phyloP scores from a whole-genome alignment of 352 stramenopile genomes.

The Globisporangium viniferum region DNA sequence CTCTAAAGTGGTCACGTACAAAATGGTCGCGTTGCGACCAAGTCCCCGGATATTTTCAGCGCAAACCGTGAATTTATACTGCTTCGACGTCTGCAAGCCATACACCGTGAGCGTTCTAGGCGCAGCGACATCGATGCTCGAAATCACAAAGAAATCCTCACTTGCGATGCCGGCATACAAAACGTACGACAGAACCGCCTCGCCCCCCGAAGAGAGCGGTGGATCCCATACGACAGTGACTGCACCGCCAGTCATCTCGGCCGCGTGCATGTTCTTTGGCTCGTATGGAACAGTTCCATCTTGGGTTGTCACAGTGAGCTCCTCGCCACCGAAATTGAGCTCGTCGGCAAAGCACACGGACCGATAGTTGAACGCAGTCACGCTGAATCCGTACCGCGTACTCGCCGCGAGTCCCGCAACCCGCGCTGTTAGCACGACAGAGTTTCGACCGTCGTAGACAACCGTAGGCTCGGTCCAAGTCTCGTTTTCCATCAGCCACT shows the following conservation, averaged over 20 bases:
- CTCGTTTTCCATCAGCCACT: constrained; percentile 16
- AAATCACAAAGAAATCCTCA: constrained; percentile 15
- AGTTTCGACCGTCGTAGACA: constrained; percentile 41
- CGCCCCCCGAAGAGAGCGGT: constrained; percentile 36
- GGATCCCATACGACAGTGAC: constrained; percentile 43
- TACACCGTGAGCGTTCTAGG: constrained; percentile 21
- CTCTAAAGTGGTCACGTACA: constrained; percentile 26
- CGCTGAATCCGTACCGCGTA: constrained; percentile 45
- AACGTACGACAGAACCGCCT: constrained; percentile 28
- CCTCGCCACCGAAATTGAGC: constrained; percentile 22
- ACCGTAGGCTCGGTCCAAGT: constrained; percentile 31
- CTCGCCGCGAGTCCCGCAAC: constrained; percentile 33
- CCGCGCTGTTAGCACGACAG: constrained; percentile 15
- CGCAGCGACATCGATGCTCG: constrained; percentile 7
- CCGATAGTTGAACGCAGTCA: constrained; percentile 43
- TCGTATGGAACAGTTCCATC: constrained; percentile 35
- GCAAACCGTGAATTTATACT: constrained; percentile 37
- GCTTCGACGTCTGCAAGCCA: constrained; percentile 21
- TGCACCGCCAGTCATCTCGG: constrained; percentile 35
- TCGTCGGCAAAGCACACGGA: constrained; percentile 35
- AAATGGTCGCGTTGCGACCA: constrained; percentile 31
- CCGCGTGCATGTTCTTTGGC: constrained; percentile 30
- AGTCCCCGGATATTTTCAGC: constrained; percentile 35
- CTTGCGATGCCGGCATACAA: constrained; percentile 20
- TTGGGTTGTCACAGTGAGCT: constrained; percentile 36